These are phyloP conservation scores for Phytopythium mirpurense DNA, from an alignment of 352 stramenopile genomes.

Conservation along the genomic window DNA sequence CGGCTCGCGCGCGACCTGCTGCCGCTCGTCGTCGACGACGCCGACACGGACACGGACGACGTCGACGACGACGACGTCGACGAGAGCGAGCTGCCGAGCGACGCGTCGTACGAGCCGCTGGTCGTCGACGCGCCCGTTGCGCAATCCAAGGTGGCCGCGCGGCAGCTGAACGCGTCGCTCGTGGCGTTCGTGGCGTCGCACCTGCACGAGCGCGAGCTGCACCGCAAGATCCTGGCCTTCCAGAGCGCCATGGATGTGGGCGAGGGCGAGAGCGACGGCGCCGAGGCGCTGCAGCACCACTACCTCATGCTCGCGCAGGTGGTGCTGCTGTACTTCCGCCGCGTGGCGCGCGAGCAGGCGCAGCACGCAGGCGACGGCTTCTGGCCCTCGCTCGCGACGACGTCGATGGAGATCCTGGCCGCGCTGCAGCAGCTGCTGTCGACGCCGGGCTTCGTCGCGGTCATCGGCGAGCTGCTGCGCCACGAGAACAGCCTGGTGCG, in stretches of 20 bases:
- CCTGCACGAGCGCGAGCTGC: slow-evolving; percentile 56
- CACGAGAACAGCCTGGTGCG: slow-evolving; percentile 85
- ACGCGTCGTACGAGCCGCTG: slow-evolving; percentile 46
- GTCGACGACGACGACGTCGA: slow-evolving; percentile 70
- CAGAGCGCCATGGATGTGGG: slow-evolving; percentile 9
- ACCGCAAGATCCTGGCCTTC: slow-evolving; percentile 66
- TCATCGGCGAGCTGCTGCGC: slow-evolving; percentile 80
- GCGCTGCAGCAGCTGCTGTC: slow-evolving; percentile 80
- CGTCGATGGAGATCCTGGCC: slow-evolving; percentile 72
- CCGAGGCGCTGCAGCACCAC: slow-evolving; percentile 57
- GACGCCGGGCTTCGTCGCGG: slow-evolving; percentile 78
- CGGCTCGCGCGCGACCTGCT: slow-evolving; percentile 59
- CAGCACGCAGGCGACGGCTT: slow-evolving; percentile 50
- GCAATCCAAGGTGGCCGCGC: slow-evolving; percentile 32
- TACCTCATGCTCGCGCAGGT: slow-evolving; percentile 79
- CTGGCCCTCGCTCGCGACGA: slow-evolving; percentile 42
- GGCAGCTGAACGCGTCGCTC: slow-evolving; percentile 56
- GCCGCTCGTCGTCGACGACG: slow-evolving; percentile 60
- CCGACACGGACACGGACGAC: slow-evolving; percentile 67
- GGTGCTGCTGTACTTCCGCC: slow-evolving; percentile 78
- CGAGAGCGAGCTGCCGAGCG: slow-evolving; percentile 21
- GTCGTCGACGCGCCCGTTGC: slow-evolving; percentile 28
- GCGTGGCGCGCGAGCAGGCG: slow-evolving; percentile 64
- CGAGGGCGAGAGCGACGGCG: slow-evolving; percentile 13
- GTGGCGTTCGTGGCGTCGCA: slow-evolving; percentile 68